Evolutionary conservation across 345 rosid genomes (phyloP).

Genomic region (Gossypium bickii): DNA sequence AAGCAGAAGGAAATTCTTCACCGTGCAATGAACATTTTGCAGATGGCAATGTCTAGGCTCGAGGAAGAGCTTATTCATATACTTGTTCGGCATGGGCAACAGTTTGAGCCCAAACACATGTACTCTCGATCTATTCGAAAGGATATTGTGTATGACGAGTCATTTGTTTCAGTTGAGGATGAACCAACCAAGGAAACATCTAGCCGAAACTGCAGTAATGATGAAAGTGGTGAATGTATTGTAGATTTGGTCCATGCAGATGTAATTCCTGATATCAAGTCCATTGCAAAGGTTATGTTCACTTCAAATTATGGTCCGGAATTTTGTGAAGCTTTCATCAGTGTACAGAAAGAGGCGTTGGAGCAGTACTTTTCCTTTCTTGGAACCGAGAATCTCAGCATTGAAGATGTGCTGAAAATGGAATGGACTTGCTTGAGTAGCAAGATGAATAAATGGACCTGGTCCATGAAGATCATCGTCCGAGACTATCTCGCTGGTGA

Average conservation of each 20-base stretch:
- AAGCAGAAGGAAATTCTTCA: conserved; percentile 42
- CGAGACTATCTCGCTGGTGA: conserved; percentile 54
- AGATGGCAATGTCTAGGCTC: conserved; percentile 75
- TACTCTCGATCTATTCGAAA: conserved; percentile 34
- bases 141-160: conserved; percentile 47
- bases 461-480: conserved; percentile 47
- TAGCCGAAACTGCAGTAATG: conserved; percentile 18
- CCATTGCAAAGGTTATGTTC: conserved; percentile 67
- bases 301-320: conserved; percentile 46
- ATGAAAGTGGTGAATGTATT: conserved; percentile 20
- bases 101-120: conserved; percentile 32
- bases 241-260: conserved; percentile 49
- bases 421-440: conserved; percentile 45
- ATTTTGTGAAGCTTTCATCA: conserved; percentile 47
- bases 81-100: conserved; percentile 38
- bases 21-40: conserved; percentile 42
- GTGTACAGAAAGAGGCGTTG: conserved; percentile 49
- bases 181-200: conserved; percentile 33
- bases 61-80: conserved; percentile 61
- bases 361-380: conserved; percentile 48
- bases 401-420: conserved; percentile 54
- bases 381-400: conserved; percentile 46
- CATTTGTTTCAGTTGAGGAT: conserved; percentile 56
- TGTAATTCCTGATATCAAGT: conserved; percentile 48
- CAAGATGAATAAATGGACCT: conserved; percentile 64